Conservation (phyloP, 805 yeast genomes). For the Cyberlindnera xishuangbannaensis region DNA sequence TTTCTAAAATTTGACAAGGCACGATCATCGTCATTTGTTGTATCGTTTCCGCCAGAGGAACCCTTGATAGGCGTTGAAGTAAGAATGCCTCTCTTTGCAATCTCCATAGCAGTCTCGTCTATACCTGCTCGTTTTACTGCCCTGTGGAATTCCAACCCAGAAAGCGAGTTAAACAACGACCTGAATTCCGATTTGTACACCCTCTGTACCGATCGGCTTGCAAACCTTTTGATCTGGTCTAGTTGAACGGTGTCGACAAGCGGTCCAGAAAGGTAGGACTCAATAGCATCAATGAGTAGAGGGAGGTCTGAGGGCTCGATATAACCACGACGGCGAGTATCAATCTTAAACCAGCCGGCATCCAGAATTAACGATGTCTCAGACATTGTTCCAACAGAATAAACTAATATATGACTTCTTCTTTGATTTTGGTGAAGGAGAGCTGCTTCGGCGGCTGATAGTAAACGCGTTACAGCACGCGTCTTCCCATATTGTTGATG, state of each 20-base stretch:
- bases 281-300: slow-evolving; percentile 19
- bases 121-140: slow-evolving; percentile 21
- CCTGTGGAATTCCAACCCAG: slow-evolving; percentile 28
- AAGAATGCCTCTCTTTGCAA: no score
- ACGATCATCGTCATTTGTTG: no score
- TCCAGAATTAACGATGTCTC: slow-evolving; percentile 10
- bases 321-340: slow-evolving; percentile 12
- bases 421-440: no score
- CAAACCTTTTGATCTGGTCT: slow-evolving; percentile 25
- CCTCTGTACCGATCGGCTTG: slow-evolving; percentile 26
- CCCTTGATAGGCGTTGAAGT: no score
- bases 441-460: no score
- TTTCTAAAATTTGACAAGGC: slow-evolving; percentile 18
- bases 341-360: slow-evolving; percentile 23
- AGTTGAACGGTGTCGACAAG: slow-evolving; percentile 26
- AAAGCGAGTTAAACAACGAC: slow-evolving; percentile 26
- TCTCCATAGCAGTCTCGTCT: no score
- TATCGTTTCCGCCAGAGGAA: neutral
- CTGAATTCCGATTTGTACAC: slow-evolving; percentile 29
- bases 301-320: slow-evolving; percentile 20
- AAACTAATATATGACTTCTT: no score
- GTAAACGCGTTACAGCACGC: no score
- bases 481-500: no score
- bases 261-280: slow-evolving; percentile 15
- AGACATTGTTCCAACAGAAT: slow-evolving; percentile 2